Percentiles rank a stretch among this genome's conserved stretches.
Conservation (phyloP, 192 early-diverging fungal genomes). For the Coemansia sp. region DNA sequence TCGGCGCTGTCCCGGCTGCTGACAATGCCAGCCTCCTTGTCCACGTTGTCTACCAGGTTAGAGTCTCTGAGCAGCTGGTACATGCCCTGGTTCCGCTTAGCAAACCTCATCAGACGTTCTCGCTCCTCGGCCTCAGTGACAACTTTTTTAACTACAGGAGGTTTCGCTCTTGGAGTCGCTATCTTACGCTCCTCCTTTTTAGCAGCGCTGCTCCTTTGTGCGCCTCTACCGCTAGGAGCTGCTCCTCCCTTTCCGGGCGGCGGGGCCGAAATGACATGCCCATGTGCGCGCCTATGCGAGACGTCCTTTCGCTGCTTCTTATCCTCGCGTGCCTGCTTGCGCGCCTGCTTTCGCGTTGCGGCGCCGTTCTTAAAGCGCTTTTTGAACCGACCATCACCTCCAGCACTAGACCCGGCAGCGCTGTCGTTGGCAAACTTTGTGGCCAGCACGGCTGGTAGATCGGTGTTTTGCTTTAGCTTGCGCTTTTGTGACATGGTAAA, state of each 20-base stretch:
- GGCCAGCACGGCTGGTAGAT: slow-evolving; percentile 28
- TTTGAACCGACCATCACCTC: slow-evolving; percentile 30
- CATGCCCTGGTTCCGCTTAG: slow-evolving; percentile 57
- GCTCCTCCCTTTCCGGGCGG: neutral
- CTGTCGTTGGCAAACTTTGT: slow-evolving; percentile 13
- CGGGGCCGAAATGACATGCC: neutral
- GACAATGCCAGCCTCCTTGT: slow-evolving; percentile 31
- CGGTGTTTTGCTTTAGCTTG: slow-evolving; percentile 38
- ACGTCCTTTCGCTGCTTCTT: slow-evolving; percentile 55
- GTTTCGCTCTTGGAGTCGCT: neutral
- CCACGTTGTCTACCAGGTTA: slow-evolving; percentile 47
- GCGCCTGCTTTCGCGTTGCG: slow-evolving; percentile 41
- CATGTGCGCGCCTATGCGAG: slow-evolving; percentile 23
- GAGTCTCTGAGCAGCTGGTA: slow-evolving; percentile 54
- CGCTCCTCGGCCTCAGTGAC: slow-evolving; percentile 30
- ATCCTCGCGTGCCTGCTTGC: slow-evolving; percentile 54
- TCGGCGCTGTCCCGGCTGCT: slow-evolving; percentile 12
- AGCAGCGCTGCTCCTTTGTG: neutral
- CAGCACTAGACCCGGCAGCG: neutral
- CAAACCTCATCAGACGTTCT: slow-evolving; percentile 53
- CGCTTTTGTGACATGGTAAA: slow-evolving; percentile 53
- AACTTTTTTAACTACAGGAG: neutral
- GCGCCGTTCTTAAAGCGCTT: slow-evolving; percentile 40
- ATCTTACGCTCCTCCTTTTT: neutral
- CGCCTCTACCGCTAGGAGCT: neutral